Base-by-base conservation (phyloP, 768 basidiomycete species). In the Amanita thiersii region DNA sequence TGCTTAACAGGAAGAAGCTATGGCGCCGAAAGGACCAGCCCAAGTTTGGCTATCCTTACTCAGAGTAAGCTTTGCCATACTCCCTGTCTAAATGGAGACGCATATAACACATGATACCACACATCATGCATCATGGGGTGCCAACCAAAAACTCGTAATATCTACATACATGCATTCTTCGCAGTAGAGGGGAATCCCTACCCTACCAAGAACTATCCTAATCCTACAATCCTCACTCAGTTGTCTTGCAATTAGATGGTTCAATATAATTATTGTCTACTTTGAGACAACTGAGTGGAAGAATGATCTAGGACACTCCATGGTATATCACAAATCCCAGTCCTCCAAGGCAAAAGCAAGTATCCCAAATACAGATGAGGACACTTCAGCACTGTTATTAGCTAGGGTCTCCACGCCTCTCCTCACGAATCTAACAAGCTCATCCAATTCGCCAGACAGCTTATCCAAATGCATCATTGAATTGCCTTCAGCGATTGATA, bases 11-110 rank as follows among this genome's bases (percentile, higher is more conserved):
- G 78, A 84, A 80, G 58, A 96, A 93, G 67, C 71, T 91, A 15
- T 91, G 88, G 88, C 77, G 88, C 46, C 77, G 88, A 37, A 91
- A 82, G 56, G 88, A 91, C 56, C 80, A 84, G 54, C 75, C 77
- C 31, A 85, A 86, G 63, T 83, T 96, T 32, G 74, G 79, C 5
- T 97, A 93, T 61, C 93, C 93, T 2, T 93, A 77, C 64, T 82
- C 84, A 56, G 93, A 96, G 61, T 70, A 62, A 51, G 47, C 4
- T n/a, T n/a, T n/a, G n/a, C n/a, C n/a, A n/a, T n/a, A n/a, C 26
- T 28, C n/a, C 26, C 7, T 28, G 7, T 28, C 6, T 28, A n/a
- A 28, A 28, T 28, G 7, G n/a, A 28, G n/a, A 7, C 26, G n/a
- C n/a, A 28, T 28, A 28, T 28, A 28, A 7, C n/a, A 28, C 6